Base-by-base conservation (phyloP, 2,329 filamentous ascomycete species). In the Penicillium glabrum region DNA sequence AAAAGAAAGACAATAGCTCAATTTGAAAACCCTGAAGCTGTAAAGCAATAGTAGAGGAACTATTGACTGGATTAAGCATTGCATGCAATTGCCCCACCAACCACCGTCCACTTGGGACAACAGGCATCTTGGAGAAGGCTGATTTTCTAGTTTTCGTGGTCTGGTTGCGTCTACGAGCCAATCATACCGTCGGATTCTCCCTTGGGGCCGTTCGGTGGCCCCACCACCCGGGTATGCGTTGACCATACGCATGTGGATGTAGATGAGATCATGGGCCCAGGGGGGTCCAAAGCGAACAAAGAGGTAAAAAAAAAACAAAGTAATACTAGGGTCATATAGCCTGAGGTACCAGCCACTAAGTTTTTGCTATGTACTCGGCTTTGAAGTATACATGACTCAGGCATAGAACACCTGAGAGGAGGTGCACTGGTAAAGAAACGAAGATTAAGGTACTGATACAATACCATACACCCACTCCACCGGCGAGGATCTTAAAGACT, bases 1-100 rank as follows among this genome's bases (percentile, higher is more conserved):
- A 19, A 10, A 21, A 41, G 35, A 37, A n/a, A n/a, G n/a, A 13
- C 1, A 33, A 33, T 0, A 33, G 19, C 39, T 19, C 23, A 23
- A 3, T 13, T 48, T 24, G 8, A 24, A 16, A 5, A 41, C 23
- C 47, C 9, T n/a, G 21, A 16, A 23, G 27, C 31, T 9, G 11
- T n/a, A 37, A n/a, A 23, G 19, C 29, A 50, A 41, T n/a, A 33
- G 39, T 33, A 27, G 7, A 35, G 19, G 13, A 24, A 35, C 29
- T 41, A 50, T 48, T 33, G 48, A 27, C 39, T 19, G 50, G 39
- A 62, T 66, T 69, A 71, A 69, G 68, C 69, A 71, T 61, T 63
- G 60, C 51, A 69, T 66, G 64, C 46, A 55, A 39, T 43, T 50
- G 60, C 64, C 66, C 69, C 69, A 71, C 68, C 48, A 61, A 37